Evolutionary conservation across 768 basidiomycete genomes (phyloP).

Genomic region (Daedaleopsis nitida): DNA sequence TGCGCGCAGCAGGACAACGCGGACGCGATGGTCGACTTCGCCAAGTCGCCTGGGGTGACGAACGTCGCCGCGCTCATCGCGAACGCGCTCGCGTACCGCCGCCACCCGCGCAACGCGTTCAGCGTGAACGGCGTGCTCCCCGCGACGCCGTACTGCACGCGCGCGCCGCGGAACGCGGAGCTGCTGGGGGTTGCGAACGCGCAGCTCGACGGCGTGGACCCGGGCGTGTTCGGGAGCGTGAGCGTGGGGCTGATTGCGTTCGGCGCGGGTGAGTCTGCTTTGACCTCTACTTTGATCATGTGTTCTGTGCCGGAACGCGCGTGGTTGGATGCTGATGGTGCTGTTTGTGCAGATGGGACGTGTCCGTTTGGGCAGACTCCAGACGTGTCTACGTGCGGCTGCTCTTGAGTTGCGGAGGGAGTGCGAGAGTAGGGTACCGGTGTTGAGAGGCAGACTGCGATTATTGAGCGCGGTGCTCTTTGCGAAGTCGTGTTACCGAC

Average conservation of each 20-base stretch:
- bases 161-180: conserved; percentile 47
- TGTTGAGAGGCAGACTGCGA: too few species aligned
- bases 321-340: neutral
- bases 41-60: conserved; percentile 43
- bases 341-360: conserved; percentile 37
- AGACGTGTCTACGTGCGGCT: conserved; percentile 44
- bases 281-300: too few species aligned
- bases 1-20: conserved; percentile 53
- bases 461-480: too few species aligned
- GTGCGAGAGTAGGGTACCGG: too few species aligned
- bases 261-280: conserved; percentile 37
- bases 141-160: conserved; percentile 56
- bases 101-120: conserved; percentile 46
- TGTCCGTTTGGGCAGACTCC: conserved; percentile 48
- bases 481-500: too few species aligned
- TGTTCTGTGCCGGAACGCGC: neutral
- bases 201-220: conserved; percentile 47
- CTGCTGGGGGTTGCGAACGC: neutral
- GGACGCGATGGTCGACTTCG: conserved; percentile 53
- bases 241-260: conserved; percentile 49
- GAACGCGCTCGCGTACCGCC: conserved; percentile 44
- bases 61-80: conserved; percentile 44
- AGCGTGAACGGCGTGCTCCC: conserved; percentile 44
- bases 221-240: conserved; percentile 54
- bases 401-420: conserved; percentile 20